Evolutionary conservation across 768 basidiomycete genomes (phyloP).

Genomic region (Ephemerocybe angulata): DNA sequence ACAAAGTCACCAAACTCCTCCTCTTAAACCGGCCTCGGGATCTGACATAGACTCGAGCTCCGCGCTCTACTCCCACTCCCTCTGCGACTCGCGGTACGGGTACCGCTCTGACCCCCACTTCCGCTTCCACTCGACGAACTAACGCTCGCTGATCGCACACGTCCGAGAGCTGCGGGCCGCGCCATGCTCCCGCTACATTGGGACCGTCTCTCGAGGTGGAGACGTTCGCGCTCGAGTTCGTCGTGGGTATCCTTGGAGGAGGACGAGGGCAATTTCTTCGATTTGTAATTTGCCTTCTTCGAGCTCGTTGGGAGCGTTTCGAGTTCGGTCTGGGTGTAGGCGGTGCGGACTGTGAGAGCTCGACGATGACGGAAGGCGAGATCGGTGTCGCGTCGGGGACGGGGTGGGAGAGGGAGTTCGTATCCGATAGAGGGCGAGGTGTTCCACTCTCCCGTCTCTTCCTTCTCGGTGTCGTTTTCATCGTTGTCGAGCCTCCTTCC

Average conservation of each 20-base stretch:
- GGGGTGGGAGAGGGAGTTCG: slow-evolving; percentile 42
- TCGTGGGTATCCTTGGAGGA: slow-evolving; percentile 39
- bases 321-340: too few relatives aligned
- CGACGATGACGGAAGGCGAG: slow-evolving; percentile 54
- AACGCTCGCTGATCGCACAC: too few relatives aligned
- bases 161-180: background rate
- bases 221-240: slow-evolving; percentile 26
- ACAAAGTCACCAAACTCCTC: background rate
- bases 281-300: too few relatives aligned
- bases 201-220: slow-evolving; percentile 34
- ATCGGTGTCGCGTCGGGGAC: slow-evolving; percentile 72
- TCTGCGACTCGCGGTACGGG: slow-evolving; percentile 1
- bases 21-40: background rate
- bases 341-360: too few relatives aligned
- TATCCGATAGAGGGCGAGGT: background rate
- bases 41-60: too few relatives aligned
- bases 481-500: background rate
- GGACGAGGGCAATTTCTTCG: too few relatives aligned
- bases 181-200: slow-evolving; percentile 44
- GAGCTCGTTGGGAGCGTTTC: too few relatives aligned
- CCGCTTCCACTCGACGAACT: too few relatives aligned
- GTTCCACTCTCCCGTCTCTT: background rate
- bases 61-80: background rate
- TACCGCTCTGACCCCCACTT: slow-evolving; percentile 15
- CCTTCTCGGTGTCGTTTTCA: slow-evolving; percentile 5